Percentiles rank a stretch among this genome's conserved stretches.
Conservation (phyloP, 192 early-diverging fungal species). For the Dimargaris verticillata region DNA sequence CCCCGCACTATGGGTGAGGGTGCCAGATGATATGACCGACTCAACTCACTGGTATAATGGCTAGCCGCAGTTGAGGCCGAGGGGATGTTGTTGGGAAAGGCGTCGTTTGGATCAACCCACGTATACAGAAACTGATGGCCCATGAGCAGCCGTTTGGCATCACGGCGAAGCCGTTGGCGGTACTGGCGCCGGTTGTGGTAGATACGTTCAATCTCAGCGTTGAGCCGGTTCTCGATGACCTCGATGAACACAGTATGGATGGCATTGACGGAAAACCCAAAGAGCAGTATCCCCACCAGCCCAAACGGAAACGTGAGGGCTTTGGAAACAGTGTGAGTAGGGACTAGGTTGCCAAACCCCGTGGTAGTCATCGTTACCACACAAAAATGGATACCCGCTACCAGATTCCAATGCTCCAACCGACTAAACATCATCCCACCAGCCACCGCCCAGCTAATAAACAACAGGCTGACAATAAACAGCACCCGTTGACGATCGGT, state of each 20-base stretch:
- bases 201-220: neutral
- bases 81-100: neutral
- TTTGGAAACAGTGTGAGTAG: neutral
- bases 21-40: no score
- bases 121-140: neutral
- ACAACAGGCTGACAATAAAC: neutral
- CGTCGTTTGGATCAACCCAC: no score
- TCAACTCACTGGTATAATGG: neutral
- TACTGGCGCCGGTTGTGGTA: neutral
- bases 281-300: neutral
- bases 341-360: neutral
- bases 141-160: neutral
- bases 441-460: neutral
- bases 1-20: no score
- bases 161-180: neutral
- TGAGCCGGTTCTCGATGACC: neutral
- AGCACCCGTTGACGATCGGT: conserved; percentile 10
- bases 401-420: conserved; percentile 3
- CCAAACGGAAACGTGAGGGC: conserved; percentile 6
- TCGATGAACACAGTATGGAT: conserved; percentile 9
- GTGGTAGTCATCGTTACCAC: neutral
- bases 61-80: neutral
- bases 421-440: neutral
- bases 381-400: neutral
- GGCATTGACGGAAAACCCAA: conserved; percentile 7